A percentile compares a stretch with the other conserved stretches of the same genome.
Evolutionary conservation across 2,329 filamentous ascomycete species (phyloP).

Genomic region (Raffaelea albimanens): DNA sequence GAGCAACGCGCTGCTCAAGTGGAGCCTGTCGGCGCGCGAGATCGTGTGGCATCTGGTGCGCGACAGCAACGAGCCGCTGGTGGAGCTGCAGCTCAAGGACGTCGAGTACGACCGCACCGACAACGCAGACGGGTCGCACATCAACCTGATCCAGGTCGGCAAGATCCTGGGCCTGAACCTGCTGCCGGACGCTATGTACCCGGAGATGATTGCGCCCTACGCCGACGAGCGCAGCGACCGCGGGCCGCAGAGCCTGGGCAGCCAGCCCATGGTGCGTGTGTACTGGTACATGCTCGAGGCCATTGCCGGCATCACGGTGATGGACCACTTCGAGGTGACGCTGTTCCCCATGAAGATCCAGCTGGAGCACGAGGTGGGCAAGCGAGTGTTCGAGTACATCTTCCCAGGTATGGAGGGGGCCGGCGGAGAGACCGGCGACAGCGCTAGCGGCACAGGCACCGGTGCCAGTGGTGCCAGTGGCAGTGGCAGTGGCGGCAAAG

Average conservation of each 20-base stretch:
- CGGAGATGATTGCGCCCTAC: slow-evolving; percentile 91
- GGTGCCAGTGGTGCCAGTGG: background rate
- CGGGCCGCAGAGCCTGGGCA: slow-evolving; percentile 34
- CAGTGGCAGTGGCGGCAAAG: background rate
- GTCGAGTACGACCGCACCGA: slow-evolving; percentile 92
- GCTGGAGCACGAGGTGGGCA: slow-evolving; percentile 83
- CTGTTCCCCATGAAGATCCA: slow-evolving; percentile 90
- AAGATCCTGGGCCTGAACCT: slow-evolving; percentile 84
- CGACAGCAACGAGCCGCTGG: slow-evolving; percentile 75
- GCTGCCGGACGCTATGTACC: slow-evolving; percentile 82
- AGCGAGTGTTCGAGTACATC: slow-evolving; percentile 92
- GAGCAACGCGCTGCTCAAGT: slow-evolving; percentile 72
- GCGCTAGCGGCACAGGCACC: background rate
- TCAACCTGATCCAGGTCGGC: slow-evolving; percentile 83
- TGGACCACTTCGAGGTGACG: slow-evolving; percentile 94
- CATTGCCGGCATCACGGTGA: slow-evolving; percentile 92
- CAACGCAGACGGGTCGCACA: slow-evolving; percentile 93
- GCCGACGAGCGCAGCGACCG: slow-evolving; percentile 55
- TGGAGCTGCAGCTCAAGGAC: slow-evolving; percentile 86
- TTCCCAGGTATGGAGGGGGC: slow-evolving; percentile 74
- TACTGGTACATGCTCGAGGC: slow-evolving; percentile 98
- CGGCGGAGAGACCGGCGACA: slow-evolving; percentile 13
- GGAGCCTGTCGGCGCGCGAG: slow-evolving; percentile 89
- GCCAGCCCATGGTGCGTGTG: slow-evolving; percentile 75
- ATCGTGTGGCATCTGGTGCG: slow-evolving; percentile 96